These are phyloP conservation scores for Pythium biforme DNA, from an alignment of 352 stramenopile genomes.

Conservation along the genomic window DNA sequence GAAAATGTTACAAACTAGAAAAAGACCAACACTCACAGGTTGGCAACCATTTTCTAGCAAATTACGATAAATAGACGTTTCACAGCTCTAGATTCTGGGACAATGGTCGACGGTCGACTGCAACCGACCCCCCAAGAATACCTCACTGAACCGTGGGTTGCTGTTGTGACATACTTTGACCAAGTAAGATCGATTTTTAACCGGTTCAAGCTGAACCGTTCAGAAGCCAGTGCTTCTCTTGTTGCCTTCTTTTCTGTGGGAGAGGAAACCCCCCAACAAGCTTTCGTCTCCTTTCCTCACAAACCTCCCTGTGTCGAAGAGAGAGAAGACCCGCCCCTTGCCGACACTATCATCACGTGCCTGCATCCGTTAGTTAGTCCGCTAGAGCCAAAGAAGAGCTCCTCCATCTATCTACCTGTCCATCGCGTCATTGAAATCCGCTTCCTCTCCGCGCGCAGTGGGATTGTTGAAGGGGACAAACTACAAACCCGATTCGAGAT, in stretches of 20 bases:
- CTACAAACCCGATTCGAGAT: background rate
- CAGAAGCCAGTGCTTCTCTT: conserved; percentile 9
- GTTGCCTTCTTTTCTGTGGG: background rate
- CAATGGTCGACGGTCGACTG: too few species aligned
- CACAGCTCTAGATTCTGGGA: too few species aligned
- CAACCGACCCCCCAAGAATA: conserved; percentile 16
- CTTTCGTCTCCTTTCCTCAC: background rate
- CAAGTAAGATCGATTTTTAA: conserved; percentile 2
- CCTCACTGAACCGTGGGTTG: conserved; percentile 5
- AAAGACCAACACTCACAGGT: conserved; percentile 15
- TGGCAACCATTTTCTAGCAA: too few species aligned
- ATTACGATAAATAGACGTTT: too few species aligned
- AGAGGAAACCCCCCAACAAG: background rate
- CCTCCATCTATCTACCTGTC: background rate
- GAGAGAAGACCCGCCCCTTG: background rate
- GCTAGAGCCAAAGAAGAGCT: background rate
- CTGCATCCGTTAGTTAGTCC: background rate
- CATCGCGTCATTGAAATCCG: background rate
- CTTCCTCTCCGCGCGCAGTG: background rate
- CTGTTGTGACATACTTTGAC: conserved; percentile 8
- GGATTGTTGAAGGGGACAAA: background rate
- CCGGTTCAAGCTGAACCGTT: conserved; percentile 21
- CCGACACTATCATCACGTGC: too few species aligned
- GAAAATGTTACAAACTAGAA: conserved; percentile 1
- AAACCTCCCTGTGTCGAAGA: background rate